Conservation (phyloP, 441 rosid species). For the Mallotus japonicus region DNA sequence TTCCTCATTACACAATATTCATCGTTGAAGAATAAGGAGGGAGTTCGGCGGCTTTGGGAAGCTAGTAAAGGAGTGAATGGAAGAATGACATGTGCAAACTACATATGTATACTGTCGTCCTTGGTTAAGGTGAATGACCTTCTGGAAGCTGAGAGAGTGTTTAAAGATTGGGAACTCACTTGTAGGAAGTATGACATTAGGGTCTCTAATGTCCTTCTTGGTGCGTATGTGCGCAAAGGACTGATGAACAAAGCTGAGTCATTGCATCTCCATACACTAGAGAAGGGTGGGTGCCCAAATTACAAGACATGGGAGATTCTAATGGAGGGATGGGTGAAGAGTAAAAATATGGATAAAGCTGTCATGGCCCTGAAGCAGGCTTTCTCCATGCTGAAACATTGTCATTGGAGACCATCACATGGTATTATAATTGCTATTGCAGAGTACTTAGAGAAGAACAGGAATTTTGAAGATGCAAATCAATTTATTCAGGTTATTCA, state of each 20-base stretch:
- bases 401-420: conserved; percentile 61
- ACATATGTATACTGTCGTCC: conserved; percentile 52
- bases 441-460: conserved; percentile 47
- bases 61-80: conserved; percentile 44
- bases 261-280: conserved; percentile 40
- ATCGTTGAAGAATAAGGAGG: conserved; percentile 41
- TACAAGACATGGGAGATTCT: conserved; percentile 77
- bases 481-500: conserved; percentile 41
- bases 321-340: conserved; percentile 58
- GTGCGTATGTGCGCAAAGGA: conserved; percentile 52
- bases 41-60: conserved; percentile 57
- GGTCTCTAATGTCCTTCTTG: conserved; percentile 65
- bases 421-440: conserved; percentile 39
- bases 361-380: conserved; percentile 49
- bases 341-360: conserved; percentile 50
- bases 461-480: conserved; percentile 46
- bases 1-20: conserved; percentile 53
- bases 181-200: conserved; percentile 55
- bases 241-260: conserved; percentile 48
- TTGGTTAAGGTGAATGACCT: conserved; percentile 52
- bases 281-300: conserved; percentile 62
- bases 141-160: conserved; percentile 46
- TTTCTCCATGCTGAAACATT: conserved; percentile 40
- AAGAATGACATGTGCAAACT: conserved; percentile 53
- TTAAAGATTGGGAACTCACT: conserved; percentile 53